phyloP scores from a whole-genome alignment of 768 basidiomycete genomes.

The Lactarius trivialis region DNA sequence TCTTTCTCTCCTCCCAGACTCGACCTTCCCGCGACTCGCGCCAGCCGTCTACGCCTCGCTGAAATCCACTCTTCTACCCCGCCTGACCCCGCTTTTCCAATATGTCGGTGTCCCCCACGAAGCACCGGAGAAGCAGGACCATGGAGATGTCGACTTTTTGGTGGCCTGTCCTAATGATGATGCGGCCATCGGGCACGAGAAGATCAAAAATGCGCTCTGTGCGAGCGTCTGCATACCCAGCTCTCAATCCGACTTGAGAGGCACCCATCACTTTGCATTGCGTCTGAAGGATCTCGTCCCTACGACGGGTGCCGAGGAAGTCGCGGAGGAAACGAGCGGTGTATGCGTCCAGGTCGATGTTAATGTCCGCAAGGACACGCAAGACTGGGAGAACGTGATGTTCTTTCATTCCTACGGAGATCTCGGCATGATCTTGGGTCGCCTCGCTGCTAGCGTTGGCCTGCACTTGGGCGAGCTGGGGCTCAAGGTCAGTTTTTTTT shows the following conservation, averaged over 20 bases:
- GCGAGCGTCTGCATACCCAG: constrained; percentile 35
- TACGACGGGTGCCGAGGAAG: constrained; percentile 28
- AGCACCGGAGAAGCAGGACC: constrained; percentile 56
- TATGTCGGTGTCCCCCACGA: constrained; percentile 52
- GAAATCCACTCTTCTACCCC: constrained; percentile 40
- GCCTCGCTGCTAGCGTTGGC: constrained; percentile 47
- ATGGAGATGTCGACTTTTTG: constrained; percentile 67
- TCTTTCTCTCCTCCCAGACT: constrained; percentile 35
- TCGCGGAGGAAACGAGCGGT: constrained; percentile 16
- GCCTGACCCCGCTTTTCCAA: constrained; percentile 41
- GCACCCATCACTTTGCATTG: constrained; percentile 61
- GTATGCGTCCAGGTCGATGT: constrained; percentile 54
- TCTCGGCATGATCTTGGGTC: constrained; percentile 60
- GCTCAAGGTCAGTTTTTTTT: constrained; percentile 41
- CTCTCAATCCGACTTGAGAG: constrained; percentile 43
- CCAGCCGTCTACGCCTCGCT: constrained; percentile 45
- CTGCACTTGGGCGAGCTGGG: constrained; percentile 47
- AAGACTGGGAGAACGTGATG: constrained; percentile 43
- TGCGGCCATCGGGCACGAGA: constrained; percentile 15
- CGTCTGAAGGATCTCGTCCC: constrained; percentile 34
- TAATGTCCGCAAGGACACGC: constrained; percentile 45
- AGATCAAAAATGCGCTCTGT: constrained; percentile 36
- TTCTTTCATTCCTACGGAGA: constrained; percentile 66
- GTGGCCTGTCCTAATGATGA: constrained; percentile 49
- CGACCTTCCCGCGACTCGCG: constrained; percentile 57